A percentile compares a stretch with the other conserved stretches of the same genome.
Evolutionary conservation across 306 rosid genomes (phyloP).

Genomic region (Potentilla sterilis): DNA sequence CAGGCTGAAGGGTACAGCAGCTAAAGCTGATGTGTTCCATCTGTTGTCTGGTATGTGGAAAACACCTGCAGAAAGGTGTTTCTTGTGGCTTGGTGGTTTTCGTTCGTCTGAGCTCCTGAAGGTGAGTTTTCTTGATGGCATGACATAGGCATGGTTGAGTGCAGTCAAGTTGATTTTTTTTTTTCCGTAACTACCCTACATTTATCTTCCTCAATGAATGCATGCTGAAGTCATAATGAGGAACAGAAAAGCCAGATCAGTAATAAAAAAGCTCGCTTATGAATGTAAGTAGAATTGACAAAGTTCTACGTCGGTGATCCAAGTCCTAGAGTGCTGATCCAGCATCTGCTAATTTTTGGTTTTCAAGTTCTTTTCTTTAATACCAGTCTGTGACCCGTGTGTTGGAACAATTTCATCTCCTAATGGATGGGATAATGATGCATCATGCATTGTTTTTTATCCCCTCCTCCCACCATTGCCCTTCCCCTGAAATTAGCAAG

Average conservation of each 20-base stretch:
- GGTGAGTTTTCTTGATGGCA: slow-evolving; percentile 43
- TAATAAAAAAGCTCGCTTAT: background rate
- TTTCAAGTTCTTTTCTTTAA: background rate
- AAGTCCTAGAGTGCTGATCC: background rate
- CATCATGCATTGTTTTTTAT: no score
- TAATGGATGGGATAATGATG: background rate
- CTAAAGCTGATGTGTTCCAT: slow-evolving; percentile 95
- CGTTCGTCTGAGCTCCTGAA: slow-evolving; percentile 92
- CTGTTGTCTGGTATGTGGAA: slow-evolving; percentile 98
- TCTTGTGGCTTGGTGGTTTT: slow-evolving; percentile 97
- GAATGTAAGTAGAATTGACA: background rate
- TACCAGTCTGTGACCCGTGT: background rate
- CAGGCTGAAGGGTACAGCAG: slow-evolving; percentile 75
- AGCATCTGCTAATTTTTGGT: background rate
- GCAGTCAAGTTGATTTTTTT: background rate
- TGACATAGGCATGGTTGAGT: background rate
- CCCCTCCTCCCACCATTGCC: background rate
- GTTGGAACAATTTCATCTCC: background rate
- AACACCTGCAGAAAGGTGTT: slow-evolving; percentile 97
- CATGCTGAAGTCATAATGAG: background rate
- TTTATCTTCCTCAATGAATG: background rate
- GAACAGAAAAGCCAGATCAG: background rate
- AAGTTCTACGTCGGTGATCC: background rate
- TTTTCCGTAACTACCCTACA: no score
- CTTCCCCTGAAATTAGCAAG: background rate